Base-by-base conservation (phyloP, 2,329 filamentous ascomycete species). In the Alternaria longipes region DNA sequence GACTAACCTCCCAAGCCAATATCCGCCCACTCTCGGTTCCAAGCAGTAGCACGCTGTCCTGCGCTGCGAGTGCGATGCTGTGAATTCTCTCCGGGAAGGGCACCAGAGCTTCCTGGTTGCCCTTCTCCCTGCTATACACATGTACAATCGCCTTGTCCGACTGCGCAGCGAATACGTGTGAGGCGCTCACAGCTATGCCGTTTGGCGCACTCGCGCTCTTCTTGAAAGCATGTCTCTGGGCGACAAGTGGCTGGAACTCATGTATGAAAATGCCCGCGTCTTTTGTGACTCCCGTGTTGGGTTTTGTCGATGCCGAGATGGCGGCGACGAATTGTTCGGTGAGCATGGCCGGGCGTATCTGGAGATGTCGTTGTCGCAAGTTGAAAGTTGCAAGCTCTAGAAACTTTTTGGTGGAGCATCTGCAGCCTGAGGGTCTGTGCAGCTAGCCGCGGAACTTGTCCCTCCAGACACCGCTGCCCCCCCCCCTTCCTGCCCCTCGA, bases 91-190 rank as follows among this genome's bases (percentile, higher is more conserved):
- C 94, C 0, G 91, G 89, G 72, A 99, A 97, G 0, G 94, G 91
- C 20, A 98, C 88, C 18, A 92, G 86, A 7, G 92, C 91, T 80
- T 98, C 94, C 75, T 97, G 93, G 70, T 91, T 95, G 28, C 91
- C 91, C 65, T 91, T 91, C 60, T 89, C 85, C 56, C 93, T 87
- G 59, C 87, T 94, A 80, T 98, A 99, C 56, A 99, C 93, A 80
- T 98, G 92, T 1, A 99, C 86, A 42, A 97, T 91, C 0, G 93
- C 92, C 79, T 97, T 98, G 66, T 94, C 93, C 51, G 91, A 86
- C 78, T 99, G 95, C 4, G 93, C 94, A 4, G 94, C 91, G 77
- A 97, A 99, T 47, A 98, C 85, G 77, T 99, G 95, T 20, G 90
- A 90, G 45, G 87, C 84, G 79, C 86, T 96, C 69, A 94, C 85